phyloP scores from a whole-genome alignment of 73 alveolate species.

The Paramecium sexaurelia region DNA sequence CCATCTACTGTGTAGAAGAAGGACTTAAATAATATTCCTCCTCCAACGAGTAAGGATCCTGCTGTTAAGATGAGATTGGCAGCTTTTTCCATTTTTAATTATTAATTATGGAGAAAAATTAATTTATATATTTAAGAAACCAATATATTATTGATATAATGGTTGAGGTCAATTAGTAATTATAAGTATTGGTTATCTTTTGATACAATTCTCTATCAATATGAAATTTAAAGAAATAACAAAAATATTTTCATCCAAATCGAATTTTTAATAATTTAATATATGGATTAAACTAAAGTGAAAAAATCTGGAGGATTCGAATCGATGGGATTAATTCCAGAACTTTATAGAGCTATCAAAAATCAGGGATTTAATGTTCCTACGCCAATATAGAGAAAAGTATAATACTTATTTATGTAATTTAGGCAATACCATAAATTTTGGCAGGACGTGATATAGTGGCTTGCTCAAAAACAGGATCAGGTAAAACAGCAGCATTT shows the following conservation, averaged over 20 bases:
- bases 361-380: constrained; percentile 93
- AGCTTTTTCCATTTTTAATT: constrained; percentile 34
- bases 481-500: constrained; percentile 99
- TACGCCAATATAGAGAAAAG: constrained; percentile 96
- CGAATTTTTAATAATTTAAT: not conserved
- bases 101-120: constrained; percentile 50
- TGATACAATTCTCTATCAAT: not conserved
- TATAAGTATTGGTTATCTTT: not conserved
- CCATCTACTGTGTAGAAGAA: constrained; percentile 86
- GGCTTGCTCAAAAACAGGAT: constrained; percentile 98
- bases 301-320: constrained; percentile 82
- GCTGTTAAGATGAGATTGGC: constrained; percentile 11
- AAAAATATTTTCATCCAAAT: not conserved
- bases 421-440: constrained; percentile 89
- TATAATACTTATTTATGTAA: not conserved
- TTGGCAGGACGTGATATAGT: constrained; percentile 93
- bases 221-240: not conserved
- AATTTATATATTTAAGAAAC: not conserved
- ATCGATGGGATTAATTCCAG: constrained; percentile 72
- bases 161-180: not conserved
- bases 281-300: constrained; percentile 41
- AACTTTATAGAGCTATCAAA: constrained; percentile 85
- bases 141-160: not conserved
- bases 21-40: not conserved
- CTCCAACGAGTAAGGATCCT: constrained; percentile 23